These are phyloP conservation scores for Xylaria sp. DNA, from an alignment of 2,329 filamentous ascomycete species.

Conservation along the genomic window DNA sequence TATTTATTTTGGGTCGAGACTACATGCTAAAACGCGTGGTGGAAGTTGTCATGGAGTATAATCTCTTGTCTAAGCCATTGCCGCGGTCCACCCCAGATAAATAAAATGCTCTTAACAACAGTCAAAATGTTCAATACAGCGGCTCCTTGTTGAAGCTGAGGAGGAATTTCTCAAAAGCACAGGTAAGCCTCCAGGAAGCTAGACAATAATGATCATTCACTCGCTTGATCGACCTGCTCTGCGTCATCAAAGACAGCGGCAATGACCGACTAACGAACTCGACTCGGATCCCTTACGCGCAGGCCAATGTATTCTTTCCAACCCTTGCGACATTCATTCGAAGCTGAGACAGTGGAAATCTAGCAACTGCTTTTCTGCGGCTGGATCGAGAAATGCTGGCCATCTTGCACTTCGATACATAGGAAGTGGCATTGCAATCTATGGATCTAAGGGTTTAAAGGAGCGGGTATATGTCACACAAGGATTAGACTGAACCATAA, in stretches of 20 bases:
- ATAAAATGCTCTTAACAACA: conserved; percentile 12
- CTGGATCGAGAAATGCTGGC: conserved; percentile 37
- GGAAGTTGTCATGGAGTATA: conserved; percentile 1
- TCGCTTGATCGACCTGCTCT: conserved; percentile 23
- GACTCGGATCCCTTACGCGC: conserved; percentile 19
- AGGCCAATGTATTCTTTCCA: conserved; percentile 15
- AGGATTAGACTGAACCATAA: neutral
- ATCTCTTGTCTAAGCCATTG: conserved; percentile 27
- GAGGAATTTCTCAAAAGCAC: conserved; percentile 24
- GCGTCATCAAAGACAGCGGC: conserved; percentile 20
- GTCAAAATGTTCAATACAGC: conserved; percentile 13
- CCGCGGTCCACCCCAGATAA: conserved; percentile 18
- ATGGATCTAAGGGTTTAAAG: too few relatives aligned
- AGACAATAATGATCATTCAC: too few relatives aligned
- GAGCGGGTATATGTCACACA: neutral
- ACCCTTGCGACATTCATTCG: conserved; percentile 19
- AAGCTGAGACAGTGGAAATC: neutral
- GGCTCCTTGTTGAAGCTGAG: conserved; percentile 6
- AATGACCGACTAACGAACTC: conserved; percentile 22
- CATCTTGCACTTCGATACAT: conserved; percentile 27
- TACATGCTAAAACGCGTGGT: conserved; percentile 25
- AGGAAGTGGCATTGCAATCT: conserved; percentile 34
- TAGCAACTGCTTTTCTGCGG: conserved; percentile 28
- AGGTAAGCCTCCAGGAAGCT: conserved; percentile 14
- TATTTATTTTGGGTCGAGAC: neutral